A percentile compares a stretch with the other conserved stretches of the same genome.
Evolutionary conservation across 2,329 filamentous ascomycete genomes (phyloP).

Genomic region (Claviceps sorghi): DNA sequence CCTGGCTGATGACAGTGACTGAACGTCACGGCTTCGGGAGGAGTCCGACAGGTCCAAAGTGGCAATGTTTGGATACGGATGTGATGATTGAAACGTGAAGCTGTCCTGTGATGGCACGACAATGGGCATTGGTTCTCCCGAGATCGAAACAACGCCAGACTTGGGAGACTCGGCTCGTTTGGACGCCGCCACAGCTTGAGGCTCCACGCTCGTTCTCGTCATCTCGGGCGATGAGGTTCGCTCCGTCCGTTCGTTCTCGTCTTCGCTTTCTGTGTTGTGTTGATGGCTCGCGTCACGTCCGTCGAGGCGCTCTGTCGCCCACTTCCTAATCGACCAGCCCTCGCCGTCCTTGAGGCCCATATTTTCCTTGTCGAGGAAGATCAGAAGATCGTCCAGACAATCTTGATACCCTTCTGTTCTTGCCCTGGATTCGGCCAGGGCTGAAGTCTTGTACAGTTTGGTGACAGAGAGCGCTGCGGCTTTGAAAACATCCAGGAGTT

Average conservation of each 20-base stretch:
- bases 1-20: slow-evolving; percentile 14
- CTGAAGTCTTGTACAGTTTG: slow-evolving; percentile 87
- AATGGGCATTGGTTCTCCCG: slow-evolving; percentile 23
- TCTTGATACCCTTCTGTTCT: slow-evolving; percentile 81
- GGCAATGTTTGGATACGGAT: slow-evolving; percentile 46
- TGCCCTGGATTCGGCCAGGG: slow-evolving; percentile 59
- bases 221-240: slow-evolving; percentile 43
- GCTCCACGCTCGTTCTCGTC: slow-evolving; percentile 30
- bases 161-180: slow-evolving; percentile 14
- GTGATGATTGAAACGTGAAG: slow-evolving; percentile 56
- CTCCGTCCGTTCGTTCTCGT: slow-evolving; percentile 52
- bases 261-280: slow-evolving; percentile 49
- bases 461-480: slow-evolving; percentile 86
- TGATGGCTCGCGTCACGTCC: slow-evolving; percentile 40
- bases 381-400: slow-evolving; percentile 77
- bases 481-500: slow-evolving; percentile 79
- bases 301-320: slow-evolving; percentile 56
- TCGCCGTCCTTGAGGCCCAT: slow-evolving; percentile 69
- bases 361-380: slow-evolving; percentile 69
- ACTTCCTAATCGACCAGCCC: slow-evolving; percentile 46
- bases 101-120: slow-evolving; percentile 41
- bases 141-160: slow-evolving; percentile 11
- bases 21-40: slow-evolving; percentile 24
- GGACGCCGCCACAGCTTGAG: slow-evolving; percentile 17
- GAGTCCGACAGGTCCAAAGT: slow-evolving; percentile 45